Percentiles rank a stretch among this genome's conserved stretches.
Conservation (phyloP, 495 filamentous ascomycete genomes). For the Friedmanniomyces simplex region DNA sequence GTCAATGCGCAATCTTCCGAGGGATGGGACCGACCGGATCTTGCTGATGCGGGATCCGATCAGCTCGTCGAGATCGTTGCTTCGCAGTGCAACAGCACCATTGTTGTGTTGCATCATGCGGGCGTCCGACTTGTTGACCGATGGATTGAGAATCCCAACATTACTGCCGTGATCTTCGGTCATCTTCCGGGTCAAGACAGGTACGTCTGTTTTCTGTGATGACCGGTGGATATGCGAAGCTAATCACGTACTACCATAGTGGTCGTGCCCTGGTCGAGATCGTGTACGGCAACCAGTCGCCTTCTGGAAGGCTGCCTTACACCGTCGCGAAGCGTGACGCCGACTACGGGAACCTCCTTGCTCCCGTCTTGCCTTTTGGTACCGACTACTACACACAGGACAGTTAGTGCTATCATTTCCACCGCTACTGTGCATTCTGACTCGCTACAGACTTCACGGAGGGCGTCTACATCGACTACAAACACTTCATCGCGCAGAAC, state of each 20-base stretch:
- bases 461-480: conserved; percentile 27
- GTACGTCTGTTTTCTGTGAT: no score
- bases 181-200: conserved; percentile 25
- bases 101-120: conserved; percentile 25
- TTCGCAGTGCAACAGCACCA: conserved; percentile 21
- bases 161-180: conserved; percentile 25
- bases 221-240: no score
- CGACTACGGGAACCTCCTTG: conserved; percentile 18
- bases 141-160: conserved; percentile 24
- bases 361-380: neutral
- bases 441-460: conserved; percentile 29
- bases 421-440: no score
- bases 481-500: conserved; percentile 20
- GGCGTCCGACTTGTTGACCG: conserved; percentile 22
- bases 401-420: no score
- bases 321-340: conserved; percentile 17
- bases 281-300: conserved; percentile 19
- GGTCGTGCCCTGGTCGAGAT: conserved; percentile 22
- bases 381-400: conserved; percentile 3
- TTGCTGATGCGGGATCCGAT: conserved; percentile 16
- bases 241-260: no score
- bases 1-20: conserved; percentile 23
- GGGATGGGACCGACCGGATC: conserved; percentile 16
- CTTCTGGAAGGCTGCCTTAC: conserved; percentile 20
- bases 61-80: conserved; percentile 21